Evolutionary conservation across 148 eudicot genomes (phyloP).

Genomic region (Heliamphora exappendiculata): DNA sequence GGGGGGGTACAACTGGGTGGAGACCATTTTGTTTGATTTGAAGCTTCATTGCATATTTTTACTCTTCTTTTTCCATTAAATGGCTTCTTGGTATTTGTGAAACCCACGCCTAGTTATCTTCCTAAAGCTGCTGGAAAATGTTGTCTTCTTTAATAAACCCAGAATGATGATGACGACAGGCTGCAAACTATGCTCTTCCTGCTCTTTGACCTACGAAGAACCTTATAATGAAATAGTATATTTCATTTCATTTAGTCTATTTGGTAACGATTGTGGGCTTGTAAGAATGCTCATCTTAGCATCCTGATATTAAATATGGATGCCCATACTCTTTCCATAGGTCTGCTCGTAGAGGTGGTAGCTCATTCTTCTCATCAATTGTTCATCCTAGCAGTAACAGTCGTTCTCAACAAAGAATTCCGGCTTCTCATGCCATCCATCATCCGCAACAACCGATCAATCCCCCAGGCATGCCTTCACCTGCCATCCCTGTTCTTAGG

Average conservation of each 20-base stretch:
- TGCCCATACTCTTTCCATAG: neutral
- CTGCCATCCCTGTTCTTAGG: slow-evolving; percentile 15
- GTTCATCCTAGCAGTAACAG: slow-evolving; percentile 6
- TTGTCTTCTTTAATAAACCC: neutral
- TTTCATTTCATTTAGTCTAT: neutral
- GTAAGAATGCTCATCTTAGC: neutral
- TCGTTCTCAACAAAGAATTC: slow-evolving; percentile 23
- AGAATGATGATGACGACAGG: neutral
- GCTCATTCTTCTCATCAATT: slow-evolving; percentile 1
- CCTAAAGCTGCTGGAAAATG: neutral
- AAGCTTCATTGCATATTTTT: neutral
- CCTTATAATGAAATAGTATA: neutral
- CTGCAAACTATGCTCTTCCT: neutral
- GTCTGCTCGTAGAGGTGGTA: slow-evolving; percentile 7
- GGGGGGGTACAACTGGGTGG: neutral
- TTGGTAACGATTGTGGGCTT: too few species aligned
- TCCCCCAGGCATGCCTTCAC: slow-evolving; percentile 13
- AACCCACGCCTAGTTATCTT: neutral
- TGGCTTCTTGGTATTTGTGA: neutral
- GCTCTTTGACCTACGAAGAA: neutral
- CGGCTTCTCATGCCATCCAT: slow-evolving; percentile 17
- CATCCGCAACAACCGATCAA: slow-evolving; percentile 22
- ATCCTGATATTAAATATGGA: neutral
- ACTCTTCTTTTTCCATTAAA: neutral
- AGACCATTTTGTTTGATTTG: neutral